Conservation (phyloP, 495 filamentous ascomycete genomes). For the Gamarada debralockiae region DNA sequence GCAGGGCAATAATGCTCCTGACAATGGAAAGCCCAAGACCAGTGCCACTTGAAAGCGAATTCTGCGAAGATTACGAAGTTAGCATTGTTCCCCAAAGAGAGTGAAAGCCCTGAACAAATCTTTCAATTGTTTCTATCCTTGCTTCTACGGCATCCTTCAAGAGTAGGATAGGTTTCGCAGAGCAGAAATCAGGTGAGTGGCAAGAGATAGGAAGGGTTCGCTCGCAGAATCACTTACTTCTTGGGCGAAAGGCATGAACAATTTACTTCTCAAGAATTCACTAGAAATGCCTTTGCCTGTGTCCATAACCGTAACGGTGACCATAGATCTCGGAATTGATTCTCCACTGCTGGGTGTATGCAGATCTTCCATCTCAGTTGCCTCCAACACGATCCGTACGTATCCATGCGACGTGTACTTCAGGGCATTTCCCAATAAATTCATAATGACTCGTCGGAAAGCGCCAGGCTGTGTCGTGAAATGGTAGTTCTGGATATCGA, state of each 20-base stretch:
- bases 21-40: conserved; percentile 70
- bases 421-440: conserved; percentile 77
- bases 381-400: conserved; percentile 48
- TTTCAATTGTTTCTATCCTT: no score
- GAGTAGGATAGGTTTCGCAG: no score
- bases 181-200: no score
- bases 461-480: conserved; percentile 71
- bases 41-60: conserved; percentile 60
- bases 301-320: conserved; percentile 11
- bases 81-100: no score
- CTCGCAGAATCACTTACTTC: no score
- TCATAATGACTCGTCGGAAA: conserved; percentile 73
- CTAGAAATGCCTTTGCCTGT: conserved; percentile 52
- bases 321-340: conserved; percentile 8
- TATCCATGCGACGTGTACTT: conserved; percentile 71
- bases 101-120: no score
- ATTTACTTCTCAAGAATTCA: conserved; percentile 60
- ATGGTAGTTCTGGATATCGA: conserved; percentile 53
- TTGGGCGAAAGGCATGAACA: conserved; percentile 71
- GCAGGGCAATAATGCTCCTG: conserved; percentile 54
- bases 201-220: no score
- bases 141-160: no score
- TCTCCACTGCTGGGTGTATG: conserved; percentile 3
- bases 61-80: no score
- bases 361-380: conserved; percentile 17